These are phyloP conservation scores for Oenanthe javanica DNA, from an alignment of 140 eudicot species.

Conservation along the genomic window DNA sequence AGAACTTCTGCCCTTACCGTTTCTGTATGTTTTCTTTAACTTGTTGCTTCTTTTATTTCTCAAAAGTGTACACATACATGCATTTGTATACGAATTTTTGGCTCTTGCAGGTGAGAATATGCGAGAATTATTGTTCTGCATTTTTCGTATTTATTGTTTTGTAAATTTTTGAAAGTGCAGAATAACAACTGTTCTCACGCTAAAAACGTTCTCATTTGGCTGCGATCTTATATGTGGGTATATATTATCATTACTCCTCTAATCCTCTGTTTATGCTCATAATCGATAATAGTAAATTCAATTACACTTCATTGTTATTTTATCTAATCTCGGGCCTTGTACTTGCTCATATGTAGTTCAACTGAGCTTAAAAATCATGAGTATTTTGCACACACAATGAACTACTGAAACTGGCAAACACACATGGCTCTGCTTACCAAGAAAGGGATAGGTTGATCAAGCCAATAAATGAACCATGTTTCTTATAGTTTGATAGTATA, in stretches of 20 bases:
- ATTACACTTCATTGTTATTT: not conserved
- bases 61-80: too few species aligned
- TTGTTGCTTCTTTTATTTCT: not conserved
- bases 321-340: not conserved
- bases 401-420: not conserved
- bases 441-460: too few species aligned
- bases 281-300: not conserved
- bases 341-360: not conserved
- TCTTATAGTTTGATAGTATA: not conserved
- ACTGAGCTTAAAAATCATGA: not conserved
- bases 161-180: too few species aligned
- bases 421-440: not conserved
- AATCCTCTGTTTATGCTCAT: not conserved
- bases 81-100: not conserved
- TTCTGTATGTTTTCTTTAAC: conserved; percentile 4
- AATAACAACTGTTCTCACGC: too few species aligned
- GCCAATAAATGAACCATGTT: not conserved
- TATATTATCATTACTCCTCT: too few species aligned
- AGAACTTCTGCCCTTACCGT: not conserved
- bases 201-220: not conserved
- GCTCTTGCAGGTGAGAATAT: not conserved
- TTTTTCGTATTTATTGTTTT: too few species aligned
- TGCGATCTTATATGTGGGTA: too few species aligned
- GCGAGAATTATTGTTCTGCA: not conserved
- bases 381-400: too few species aligned